Evolutionary conservation across 1,284 basidiomycete genomes (phyloP).

Genomic region (Phellinidium pouzarii): DNA sequence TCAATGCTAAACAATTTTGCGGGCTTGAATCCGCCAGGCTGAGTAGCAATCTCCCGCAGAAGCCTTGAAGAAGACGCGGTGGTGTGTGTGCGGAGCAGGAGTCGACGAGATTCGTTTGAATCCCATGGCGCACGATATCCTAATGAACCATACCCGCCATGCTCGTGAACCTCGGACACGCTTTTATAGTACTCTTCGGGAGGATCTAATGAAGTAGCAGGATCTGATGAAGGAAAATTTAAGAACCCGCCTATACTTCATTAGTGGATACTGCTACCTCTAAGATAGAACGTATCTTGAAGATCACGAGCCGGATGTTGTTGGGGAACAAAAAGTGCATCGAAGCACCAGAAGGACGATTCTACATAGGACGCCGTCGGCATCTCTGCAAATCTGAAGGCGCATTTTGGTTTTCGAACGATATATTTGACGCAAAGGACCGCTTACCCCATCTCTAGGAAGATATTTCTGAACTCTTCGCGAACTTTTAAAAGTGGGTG

Average conservation of each 20-base stretch:
- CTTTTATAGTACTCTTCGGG: slow-evolving; percentile 84
- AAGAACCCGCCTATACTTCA: neutral
- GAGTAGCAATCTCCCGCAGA: slow-evolving; percentile 83
- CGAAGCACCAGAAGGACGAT: slow-evolving; percentile 99
- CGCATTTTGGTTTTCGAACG: neutral
- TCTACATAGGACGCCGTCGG: slow-evolving; percentile 97
- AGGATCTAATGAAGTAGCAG: slow-evolving; percentile 70
- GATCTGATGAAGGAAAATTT: slow-evolving; percentile 49
- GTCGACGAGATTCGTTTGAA: slow-evolving; percentile 83
- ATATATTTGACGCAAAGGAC: slow-evolving; percentile 1
- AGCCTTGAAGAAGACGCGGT: slow-evolving; percentile 94
- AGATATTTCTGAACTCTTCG: slow-evolving; percentile 97
- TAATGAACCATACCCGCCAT: slow-evolving; percentile 90
- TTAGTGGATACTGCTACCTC: slow-evolving; percentile 44
- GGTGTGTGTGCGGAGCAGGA: slow-evolving; percentile 95
- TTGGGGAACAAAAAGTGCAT: slow-evolving; percentile 96
- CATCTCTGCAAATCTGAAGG: slow-evolving; percentile 92
- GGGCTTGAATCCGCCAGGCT: slow-evolving; percentile 82
- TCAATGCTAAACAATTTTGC: slow-evolving; percentile 98
- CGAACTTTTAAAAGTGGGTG: slow-evolving; percentile 97
- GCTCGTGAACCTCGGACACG: slow-evolving; percentile 85
- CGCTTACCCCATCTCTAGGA: slow-evolving; percentile 96
- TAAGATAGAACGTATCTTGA: slow-evolving; percentile 99
- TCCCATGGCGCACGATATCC: slow-evolving; percentile 98
- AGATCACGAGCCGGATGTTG: slow-evolving; percentile 98